phyloP scores from a whole-genome alignment of 768 basidiomycete genomes.

The Pisolithus tinctorius region DNA sequence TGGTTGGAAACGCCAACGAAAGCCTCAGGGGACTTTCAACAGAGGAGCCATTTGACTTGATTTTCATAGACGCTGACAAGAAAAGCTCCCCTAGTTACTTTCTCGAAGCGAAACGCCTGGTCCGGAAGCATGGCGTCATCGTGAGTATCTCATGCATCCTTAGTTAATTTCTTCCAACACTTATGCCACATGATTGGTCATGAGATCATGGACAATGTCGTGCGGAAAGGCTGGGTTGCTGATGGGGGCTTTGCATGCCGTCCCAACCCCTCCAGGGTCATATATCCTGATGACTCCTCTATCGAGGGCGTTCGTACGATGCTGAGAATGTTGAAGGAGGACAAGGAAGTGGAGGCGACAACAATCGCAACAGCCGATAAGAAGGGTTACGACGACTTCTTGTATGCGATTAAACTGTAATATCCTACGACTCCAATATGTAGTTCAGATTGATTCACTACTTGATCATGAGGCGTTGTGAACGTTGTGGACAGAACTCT shows the following conservation, averaged over 20 bases:
- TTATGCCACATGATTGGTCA: background rate
- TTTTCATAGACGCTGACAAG: conserved; percentile 73
- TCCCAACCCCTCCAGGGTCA: background rate
- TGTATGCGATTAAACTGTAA: conserved; percentile 32
- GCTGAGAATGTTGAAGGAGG: conserved; percentile 39
- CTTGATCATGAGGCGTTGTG: too few relatives aligned
- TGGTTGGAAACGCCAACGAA: conserved; percentile 47
- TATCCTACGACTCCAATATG: background rate
- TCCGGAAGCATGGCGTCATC: conserved; percentile 55
- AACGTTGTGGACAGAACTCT: too few relatives aligned
- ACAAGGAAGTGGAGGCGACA: conserved; percentile 44
- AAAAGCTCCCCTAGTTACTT: conserved; percentile 48
- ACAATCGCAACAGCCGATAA: conserved; percentile 44
- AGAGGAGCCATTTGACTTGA: conserved; percentile 51
- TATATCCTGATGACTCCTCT: too few relatives aligned
- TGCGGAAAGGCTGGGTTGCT: conserved; percentile 41
- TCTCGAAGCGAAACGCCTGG: conserved; percentile 52
- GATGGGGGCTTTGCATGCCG: conserved; percentile 30
- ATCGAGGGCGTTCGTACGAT: conserved; percentile 42
- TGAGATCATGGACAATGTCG: conserved; percentile 59
- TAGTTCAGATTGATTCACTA: background rate
- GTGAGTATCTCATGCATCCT: conserved; percentile 27
- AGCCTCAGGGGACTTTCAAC: conserved; percentile 42
- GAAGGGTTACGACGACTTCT: conserved; percentile 49
- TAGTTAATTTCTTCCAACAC: background rate